phyloP scores from a whole-genome alignment of 306 rosid species.

The Carpinus fangiana region DNA sequence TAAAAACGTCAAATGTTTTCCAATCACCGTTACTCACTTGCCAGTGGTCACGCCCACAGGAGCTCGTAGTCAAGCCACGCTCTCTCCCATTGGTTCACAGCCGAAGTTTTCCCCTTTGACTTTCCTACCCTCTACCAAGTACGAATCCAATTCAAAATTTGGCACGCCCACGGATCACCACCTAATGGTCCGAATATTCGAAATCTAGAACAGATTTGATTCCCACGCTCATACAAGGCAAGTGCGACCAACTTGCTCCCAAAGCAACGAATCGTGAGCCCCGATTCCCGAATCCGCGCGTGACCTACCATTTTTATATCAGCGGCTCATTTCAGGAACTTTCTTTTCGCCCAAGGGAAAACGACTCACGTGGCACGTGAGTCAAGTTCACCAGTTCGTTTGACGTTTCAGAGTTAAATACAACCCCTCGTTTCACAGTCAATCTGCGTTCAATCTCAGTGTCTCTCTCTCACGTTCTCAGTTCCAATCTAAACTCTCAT shows the following conservation, averaged over 20 bases:
- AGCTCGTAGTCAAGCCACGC: neutral
- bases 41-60: neutral
- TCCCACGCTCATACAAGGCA: constrained; percentile 2
- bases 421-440: neutral
- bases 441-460: neutral
- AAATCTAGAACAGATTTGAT: neutral
- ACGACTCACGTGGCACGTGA: constrained; percentile 19
- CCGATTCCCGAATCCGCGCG: neutral
- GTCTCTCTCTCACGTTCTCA: neutral
- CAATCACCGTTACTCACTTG: too few species aligned
- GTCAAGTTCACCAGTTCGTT: constrained; percentile 3
- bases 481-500: neutral
- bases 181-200: constrained; percentile 18
- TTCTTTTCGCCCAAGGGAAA: constrained; percentile 42
- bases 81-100: neutral
- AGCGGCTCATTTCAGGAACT: constrained; percentile 29
- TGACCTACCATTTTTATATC: constrained; percentile 16
- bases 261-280: neutral
- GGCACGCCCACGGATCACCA: neutral
- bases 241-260: neutral
- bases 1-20: too few species aligned
- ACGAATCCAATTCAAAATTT: constrained; percentile 2
- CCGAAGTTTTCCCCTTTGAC: too few species aligned
- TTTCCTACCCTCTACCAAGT: neutral
- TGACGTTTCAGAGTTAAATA: constrained; percentile 28